Base-by-base conservation (phyloP, 2,329 filamentous ascomycete species). In the Alternaria rosae region DNA sequence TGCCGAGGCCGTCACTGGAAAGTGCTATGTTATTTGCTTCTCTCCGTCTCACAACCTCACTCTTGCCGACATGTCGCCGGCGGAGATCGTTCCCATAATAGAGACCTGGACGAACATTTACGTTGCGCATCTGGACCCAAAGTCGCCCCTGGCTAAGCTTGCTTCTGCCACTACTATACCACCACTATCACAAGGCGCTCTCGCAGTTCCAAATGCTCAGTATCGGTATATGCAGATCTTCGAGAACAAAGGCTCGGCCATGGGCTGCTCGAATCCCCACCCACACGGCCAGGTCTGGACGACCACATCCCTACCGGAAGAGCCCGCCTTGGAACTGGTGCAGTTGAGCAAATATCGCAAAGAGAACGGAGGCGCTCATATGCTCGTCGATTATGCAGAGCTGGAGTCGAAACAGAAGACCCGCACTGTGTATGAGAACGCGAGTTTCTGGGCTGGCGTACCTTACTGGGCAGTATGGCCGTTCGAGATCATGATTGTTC, bases 381-480 rank as follows among this genome's bases (percentile, higher is more conserved):
- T 99, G 70, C 84, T 99, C 7, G 90, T 87, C 17, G 95, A 98
- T 80, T 99, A 98, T 75, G 93, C 91, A 2, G 86, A 89, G 73
- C 83, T 97, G 4, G 95, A 99, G 79, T 83, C 90, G 55, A 85
- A 89, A 71, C 96, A 96, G 82, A 82, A 89, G 69, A 93, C 97
- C 80, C 89, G 95, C 11, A 86, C 97, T 9, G 91, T 99, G 0
- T 97, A 92, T 77, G 89, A 96, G 78, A 99, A 99, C 77, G 87
- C 87, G 11, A 85, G 85, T 1, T 99, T 98, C 79, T 82, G 97
- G 43, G 90, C 94, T 0, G 87, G 98, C 15, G 97, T 94, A 74
- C 95, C 95, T 0, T 99, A 95, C 93, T 99, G 95, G 95, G 95
- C 93, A 1, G 86, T 93, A 17, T 99, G 95, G 95, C 95, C 95